Base-by-base conservation (phyloP, 257 asterid genomes). In the Solanum okadae region DNA sequence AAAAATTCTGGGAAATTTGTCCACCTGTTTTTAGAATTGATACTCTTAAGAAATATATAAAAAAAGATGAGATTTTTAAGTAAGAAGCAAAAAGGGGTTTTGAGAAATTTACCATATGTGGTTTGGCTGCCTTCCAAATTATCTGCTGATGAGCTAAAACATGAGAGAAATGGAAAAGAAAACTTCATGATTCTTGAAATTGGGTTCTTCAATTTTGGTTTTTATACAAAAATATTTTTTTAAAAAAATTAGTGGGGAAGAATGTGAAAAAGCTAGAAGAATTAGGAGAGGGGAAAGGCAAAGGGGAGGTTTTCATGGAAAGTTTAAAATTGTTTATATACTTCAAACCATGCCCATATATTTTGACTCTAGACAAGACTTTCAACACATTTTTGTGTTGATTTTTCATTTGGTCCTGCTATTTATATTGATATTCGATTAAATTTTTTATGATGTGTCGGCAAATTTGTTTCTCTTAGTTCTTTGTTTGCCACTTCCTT, bases 101-200 rank as follows among this genome's bases (percentile, higher is more conserved):
- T 67, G 10, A 25, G 38, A 40, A 37, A 25, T 35, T 82, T 67
- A 85, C 87, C 87, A 85, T 85, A 71, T 38, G 38, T 14, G 42
- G 20, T 85, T 63, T 85, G 61, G 59, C 82, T 72, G 72, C 13
- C 63, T 15, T 71, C 76, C 27, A 88, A 29, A 11, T 34, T 79
- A 40, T 29, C 38, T 20, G 90, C 8, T 40, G 90, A 79, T 82
- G 91, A 85, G 23, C 87, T 78, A 87, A 93, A 92, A 88, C 95
- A 94, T 31, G 89, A 29, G 4, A 92, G 75, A 33, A 91, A 40
- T 18, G 93, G 77, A 78, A 87, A 42, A 56, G 91, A 67, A 37
- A 89, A 81, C 82, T 90, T 90, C 94, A 91, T 92, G 38, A 20
- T 72, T 67, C 85, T 79, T 79, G 38, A 27, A 27, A 44, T 44